Base-by-base conservation (phyloP, 2,329 filamentous ascomycete genomes). In the Thermothelomyces thermophilus region DNA sequence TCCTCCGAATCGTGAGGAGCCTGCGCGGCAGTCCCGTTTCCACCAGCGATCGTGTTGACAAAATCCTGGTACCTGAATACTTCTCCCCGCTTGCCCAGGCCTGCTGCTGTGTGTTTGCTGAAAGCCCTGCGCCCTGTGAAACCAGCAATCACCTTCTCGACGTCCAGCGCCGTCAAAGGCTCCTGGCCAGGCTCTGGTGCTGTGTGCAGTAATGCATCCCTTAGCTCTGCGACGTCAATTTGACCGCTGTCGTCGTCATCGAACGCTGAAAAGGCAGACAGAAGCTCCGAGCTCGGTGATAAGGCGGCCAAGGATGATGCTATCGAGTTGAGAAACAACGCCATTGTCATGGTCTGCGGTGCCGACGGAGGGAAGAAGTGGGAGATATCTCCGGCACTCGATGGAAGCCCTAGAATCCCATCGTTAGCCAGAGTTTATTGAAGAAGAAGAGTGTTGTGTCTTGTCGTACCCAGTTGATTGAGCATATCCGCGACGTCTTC, bases 41-140 rank as follows among this genome's bases (percentile, higher is more conserved):
- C 73, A 2, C 83, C 82, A 59, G 79, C 74, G 43, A 87, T 71
- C 22, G 79, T 84, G 55, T 75, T 79, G 56, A 97, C 88, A 70
- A 97, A 97, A 51, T 98, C 93, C 55, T 88, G 82, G 65, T 97
- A 98, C 62, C 83, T 81, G 68, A 98, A 97, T 0, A 97, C 90
- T 53, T 97, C 91, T 1, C 87, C 88, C 54, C 86, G 77, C 63
- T 83, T 85, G 50, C 76, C 68, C 62, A 83, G 56, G 53, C 79
- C 68, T 55, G 73, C 64, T 60, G 68, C 66, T 66, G 72, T 73
- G 60, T 68, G 73, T 59, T 84, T 87, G 41, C 82, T 86, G 67
- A 97, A 95, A 0, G 87, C 89, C 54, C 88, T 79, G 50, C 89
- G 77, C 0, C 88, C 87, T 3, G 86, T 87, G 68, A 95, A 98